Base-by-base conservation (phyloP, 176 grass and related monocot genomes). In the Triticum timopheevii region DNA sequence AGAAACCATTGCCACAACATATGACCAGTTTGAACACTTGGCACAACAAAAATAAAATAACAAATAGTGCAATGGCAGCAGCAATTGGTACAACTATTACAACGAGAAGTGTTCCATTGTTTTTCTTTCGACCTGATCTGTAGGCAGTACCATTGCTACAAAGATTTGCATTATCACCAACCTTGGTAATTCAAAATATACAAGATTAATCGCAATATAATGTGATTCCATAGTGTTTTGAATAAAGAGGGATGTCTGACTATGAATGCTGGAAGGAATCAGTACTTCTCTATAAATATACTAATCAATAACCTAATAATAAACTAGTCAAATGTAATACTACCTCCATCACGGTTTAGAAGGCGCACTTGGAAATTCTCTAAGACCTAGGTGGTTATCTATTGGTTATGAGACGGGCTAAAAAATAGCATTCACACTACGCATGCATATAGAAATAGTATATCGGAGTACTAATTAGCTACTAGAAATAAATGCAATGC, bases 121-220 rank as follows among this genome's bases (percentile, higher is more conserved):
- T 68, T 74, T 81, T 84, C 77, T 87, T 84, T 35, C 1, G 62
- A 67, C 56, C 82, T 59, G 83, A 61, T 71, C 61, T 28, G 1
- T 39, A 74, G 17, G 78, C 22, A 58, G 36, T 86, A 68, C 42
- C 69, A 13, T 78, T 65, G 25, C 13, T 69, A 78, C 84, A 91
- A 7, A 81, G 4, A 58, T 76, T 81, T 83, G 73, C 30, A 69
- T 88, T 92, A 58, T 86, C 47, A 31, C 81, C 64, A 76, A 87
- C 36, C 65, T 73, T 87, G 67, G 12, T 28, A 86, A 69, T 8
- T 64, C 42, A 65, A 61, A 49, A 23, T 73, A 59, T 72, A 38
- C 10, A 69, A 30, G 65, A 36, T 0, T 31, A 45, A 74, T 81
- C 54, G 49, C 22, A 50, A 73, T 73, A 87, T 5, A 19, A 20